Conservation (phyloP, 1,139 yeast species). For the Petasospora fabianii region DNA sequence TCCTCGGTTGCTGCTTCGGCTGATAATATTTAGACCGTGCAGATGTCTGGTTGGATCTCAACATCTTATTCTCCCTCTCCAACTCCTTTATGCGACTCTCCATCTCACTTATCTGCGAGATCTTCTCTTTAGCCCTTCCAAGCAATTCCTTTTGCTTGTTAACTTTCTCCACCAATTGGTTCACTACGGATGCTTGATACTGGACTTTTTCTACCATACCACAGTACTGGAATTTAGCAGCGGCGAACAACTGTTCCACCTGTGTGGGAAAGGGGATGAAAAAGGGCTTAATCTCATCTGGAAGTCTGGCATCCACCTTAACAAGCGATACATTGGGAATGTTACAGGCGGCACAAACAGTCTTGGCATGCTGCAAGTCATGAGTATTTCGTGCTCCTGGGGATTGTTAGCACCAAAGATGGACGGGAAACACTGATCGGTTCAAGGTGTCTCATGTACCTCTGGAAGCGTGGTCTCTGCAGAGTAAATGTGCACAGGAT, state of each 20-base stretch:
- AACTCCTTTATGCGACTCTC: conserved; percentile 15
- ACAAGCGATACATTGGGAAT: conserved; percentile 19
- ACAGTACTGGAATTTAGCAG: conserved; percentile 24
- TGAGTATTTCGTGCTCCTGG: conserved; percentile 4
- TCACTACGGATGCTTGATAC: conserved; percentile 15
- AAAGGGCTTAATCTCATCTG: conserved; percentile 20
- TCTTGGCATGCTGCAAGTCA: conserved; percentile 11
- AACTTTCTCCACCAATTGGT: conserved; percentile 16
- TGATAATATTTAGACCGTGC: no score
- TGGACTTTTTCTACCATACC: conserved; percentile 19
- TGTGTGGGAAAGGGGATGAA: conserved; percentile 24
- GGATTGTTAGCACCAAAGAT: neutral
- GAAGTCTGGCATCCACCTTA: conserved; percentile 18
- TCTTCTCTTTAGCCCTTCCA: conserved; percentile 22
- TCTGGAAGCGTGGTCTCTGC: conserved; percentile 25
- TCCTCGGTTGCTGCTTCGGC: no score
- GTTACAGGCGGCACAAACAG: conserved; percentile 19
- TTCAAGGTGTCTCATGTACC: conserved; percentile 5
- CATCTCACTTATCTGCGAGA: conserved; percentile 15
- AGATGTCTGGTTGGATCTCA: no score
- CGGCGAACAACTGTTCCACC: conserved; percentile 23
- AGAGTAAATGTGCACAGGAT: conserved; percentile 32
- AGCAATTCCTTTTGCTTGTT: conserved; percentile 23
- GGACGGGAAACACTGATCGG: neutral
- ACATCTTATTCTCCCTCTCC: conserved; percentile 14